Evolutionary conservation across 768 basidiomycete species (phyloP).

Genomic region (Sistotremastrum suecicum): DNA sequence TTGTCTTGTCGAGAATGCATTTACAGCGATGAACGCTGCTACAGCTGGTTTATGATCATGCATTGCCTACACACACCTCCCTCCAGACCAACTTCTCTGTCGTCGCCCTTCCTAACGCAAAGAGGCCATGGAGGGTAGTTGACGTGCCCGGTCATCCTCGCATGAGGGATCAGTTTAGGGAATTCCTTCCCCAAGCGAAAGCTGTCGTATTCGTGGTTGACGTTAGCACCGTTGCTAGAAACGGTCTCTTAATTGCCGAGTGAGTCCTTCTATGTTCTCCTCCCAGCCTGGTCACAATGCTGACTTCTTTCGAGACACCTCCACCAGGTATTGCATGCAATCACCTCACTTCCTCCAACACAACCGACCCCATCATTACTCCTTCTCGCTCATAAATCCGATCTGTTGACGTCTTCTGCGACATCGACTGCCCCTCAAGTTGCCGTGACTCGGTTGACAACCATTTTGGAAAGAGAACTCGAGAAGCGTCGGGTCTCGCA

Average conservation of each 20-base stretch:
- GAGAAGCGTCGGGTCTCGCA: constrained; percentile 61
- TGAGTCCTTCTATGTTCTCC: constrained; percentile 23
- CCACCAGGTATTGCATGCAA: constrained; percentile 52
- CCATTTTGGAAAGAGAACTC: constrained; percentile 71
- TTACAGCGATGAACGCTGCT: constrained; percentile 5
- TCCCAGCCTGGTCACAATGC: background rate
- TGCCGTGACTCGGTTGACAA: constrained; percentile 56
- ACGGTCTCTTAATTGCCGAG: constrained; percentile 67
- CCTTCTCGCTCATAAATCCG: constrained; percentile 66
- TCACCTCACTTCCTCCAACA: constrained; percentile 63
- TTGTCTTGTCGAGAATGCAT: background rate
- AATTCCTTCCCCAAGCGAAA: constrained; percentile 47
- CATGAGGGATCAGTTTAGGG: constrained; percentile 57
- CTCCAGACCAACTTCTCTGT: constrained; percentile 55
- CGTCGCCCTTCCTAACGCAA: constrained; percentile 26
- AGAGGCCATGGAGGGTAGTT: constrained; percentile 37
- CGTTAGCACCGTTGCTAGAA: constrained; percentile 62
- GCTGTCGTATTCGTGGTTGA: constrained; percentile 70
- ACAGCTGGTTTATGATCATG: constrained; percentile 53
- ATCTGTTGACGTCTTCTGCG: constrained; percentile 36
- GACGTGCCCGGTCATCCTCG: constrained; percentile 84
- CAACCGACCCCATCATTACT: constrained; percentile 43
- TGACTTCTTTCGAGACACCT: constrained; percentile 38
- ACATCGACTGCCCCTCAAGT: constrained; percentile 28
- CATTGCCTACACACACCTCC: constrained; percentile 59